Evolutionary conservation across 306 rosid species (phyloP).

Genomic region (Prunus mongolica): DNA sequence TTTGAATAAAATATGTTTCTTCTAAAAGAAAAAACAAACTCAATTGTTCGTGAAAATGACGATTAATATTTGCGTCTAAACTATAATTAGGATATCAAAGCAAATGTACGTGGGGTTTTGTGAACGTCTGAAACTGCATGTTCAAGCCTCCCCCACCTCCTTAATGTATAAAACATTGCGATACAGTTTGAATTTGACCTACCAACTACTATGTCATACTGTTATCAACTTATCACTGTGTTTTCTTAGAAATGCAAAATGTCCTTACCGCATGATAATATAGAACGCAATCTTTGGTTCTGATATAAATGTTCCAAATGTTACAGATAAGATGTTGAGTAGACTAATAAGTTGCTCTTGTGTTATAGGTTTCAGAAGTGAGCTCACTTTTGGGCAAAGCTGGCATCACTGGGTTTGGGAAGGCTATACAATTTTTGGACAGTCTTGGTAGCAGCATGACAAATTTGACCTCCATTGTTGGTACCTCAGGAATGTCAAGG

Average conservation of each 20-base stretch:
- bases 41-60: not conserved
- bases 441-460: slow-evolving; percentile 98
- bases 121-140: not conserved
- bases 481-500: slow-evolving; percentile 76
- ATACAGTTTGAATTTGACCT: not conserved
- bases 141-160: not conserved
- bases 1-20: too few relatives aligned
- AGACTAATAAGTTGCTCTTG: not conserved
- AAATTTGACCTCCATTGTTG: slow-evolving; percentile 64
- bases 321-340: slow-evolving; percentile 60
- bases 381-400: slow-evolving; percentile 92
- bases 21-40: too few relatives aligned
- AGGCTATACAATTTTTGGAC: slow-evolving; percentile 96
- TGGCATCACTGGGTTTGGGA: slow-evolving; percentile 94
- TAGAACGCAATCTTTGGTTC: not conserved
- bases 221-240: not conserved
- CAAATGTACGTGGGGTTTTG: not conserved
- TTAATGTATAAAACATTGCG: not conserved
- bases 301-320: slow-evolving; percentile 19
- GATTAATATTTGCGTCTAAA: not conserved
- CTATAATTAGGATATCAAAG: not conserved
- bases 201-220: not conserved
- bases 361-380: slow-evolving; percentile 84
- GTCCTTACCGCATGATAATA: slow-evolving; percentile 17
- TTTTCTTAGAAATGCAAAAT: not conserved